These are phyloP conservation scores for Cercospora canescens DNA, from an alignment of 2,329 filamentous ascomycete genomes.

Conservation along the genomic window DNA sequence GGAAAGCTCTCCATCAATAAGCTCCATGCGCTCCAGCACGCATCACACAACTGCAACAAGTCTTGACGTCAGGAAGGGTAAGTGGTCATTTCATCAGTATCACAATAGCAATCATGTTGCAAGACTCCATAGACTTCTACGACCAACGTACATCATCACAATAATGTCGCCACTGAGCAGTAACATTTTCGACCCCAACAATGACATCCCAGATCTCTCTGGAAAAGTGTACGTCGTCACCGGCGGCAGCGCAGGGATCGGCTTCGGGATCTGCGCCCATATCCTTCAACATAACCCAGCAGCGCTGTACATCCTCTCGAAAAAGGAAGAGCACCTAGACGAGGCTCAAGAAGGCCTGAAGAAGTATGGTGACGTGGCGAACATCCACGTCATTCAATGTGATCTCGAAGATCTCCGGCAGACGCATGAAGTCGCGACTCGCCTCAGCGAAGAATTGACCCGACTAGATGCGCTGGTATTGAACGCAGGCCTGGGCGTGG, in stretches of 20 bases:
- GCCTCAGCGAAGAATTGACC: slow-evolving; percentile 43
- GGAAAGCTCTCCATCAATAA: not conserved
- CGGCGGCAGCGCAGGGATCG: slow-evolving; percentile 35
- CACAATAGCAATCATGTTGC: not conserved
- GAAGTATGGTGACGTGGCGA: slow-evolving; percentile 45
- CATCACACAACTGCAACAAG: not conserved
- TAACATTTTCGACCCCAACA: slow-evolving; percentile 27
- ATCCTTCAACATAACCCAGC: slow-evolving; percentile 52
- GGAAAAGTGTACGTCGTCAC: slow-evolving; percentile 48
- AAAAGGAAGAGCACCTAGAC: slow-evolving; percentile 49
- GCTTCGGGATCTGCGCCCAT: slow-evolving; percentile 53
- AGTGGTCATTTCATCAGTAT: not conserved
- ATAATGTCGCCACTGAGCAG: not conserved
- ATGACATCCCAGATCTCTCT: slow-evolving; percentile 43
- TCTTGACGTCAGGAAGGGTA: not conserved
- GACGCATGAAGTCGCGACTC: slow-evolving; percentile 43
- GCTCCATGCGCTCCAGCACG: not conserved
- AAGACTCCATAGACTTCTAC: not conserved
- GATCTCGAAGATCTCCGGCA: slow-evolving; percentile 38
- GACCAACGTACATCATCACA: not conserved
- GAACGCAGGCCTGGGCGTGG: slow-evolving; percentile 43
- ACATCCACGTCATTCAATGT: slow-evolving; percentile 44
- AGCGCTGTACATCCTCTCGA: slow-evolving; percentile 52
- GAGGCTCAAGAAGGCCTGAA: slow-evolving; percentile 46
- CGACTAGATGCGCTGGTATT: slow-evolving; percentile 45